phyloP scores from a whole-genome alignment of 768 basidiomycete species.

The Nevesoporus exiguus region DNA sequence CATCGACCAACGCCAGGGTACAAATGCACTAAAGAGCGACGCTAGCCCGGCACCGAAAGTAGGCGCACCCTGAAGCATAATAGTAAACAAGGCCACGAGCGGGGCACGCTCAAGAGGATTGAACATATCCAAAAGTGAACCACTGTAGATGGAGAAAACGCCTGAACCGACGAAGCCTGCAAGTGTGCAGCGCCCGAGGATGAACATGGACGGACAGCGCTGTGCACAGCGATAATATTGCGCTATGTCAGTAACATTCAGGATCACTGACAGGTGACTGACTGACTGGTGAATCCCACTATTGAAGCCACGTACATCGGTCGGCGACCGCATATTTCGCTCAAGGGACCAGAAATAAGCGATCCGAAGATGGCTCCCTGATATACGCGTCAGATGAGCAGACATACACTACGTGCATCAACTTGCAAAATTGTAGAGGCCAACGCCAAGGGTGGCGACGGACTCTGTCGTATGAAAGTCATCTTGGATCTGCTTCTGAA shows the following conservation, averaged over 20 bases:
- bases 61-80: constrained; percentile 30
- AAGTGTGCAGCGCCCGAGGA: constrained; percentile 16
- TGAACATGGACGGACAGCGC: constrained; percentile 19
- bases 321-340: constrained; percentile 25
- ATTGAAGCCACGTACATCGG: constrained; percentile 21
- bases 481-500: constrained; percentile 26
- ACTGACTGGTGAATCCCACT: constrained; percentile 24
- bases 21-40: constrained; percentile 16
- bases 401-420: not conserved
- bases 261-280: not conserved
- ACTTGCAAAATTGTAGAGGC: constrained; percentile 28
- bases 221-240: constrained; percentile 24
- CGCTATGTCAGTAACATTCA: constrained; percentile 3
- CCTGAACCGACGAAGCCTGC: constrained; percentile 25
- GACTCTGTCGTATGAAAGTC: constrained; percentile 19
- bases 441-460: constrained; percentile 25
- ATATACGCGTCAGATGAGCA: not conserved
- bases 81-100: constrained; percentile 28
- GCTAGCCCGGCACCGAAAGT: constrained; percentile 28
- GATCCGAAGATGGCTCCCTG: constrained; percentile 27
- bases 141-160: constrained; percentile 30
- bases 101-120: constrained; percentile 27
- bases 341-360: constrained; percentile 23
- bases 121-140: constrained; percentile 30
- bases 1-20: constrained; percentile 28